Evolutionary conservation across 345 rosid species (phyloP), one percentile per base, ranked within the genome.

Genomic region (Isatis tinctoria): DNA sequence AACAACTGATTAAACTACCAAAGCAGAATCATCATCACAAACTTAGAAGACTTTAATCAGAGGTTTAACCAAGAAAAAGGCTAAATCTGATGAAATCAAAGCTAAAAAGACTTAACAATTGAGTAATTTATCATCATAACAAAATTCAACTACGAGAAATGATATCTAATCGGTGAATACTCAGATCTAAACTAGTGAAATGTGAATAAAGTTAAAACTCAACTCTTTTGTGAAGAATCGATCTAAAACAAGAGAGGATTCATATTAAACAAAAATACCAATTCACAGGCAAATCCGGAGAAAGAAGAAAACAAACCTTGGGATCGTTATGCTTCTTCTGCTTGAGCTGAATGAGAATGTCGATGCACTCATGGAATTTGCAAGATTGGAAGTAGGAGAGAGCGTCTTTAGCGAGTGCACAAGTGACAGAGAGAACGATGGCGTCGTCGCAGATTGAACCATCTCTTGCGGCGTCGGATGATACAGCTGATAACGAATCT

Each of bases 331-430:
- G 85, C 70, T 86, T 87, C 83, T 83, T 90, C 47, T 76, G 87
- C 67, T 74, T 67, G 43, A 96, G 89, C 82, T 89, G 91, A 80
- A 73, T 74, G 74, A 92, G 69, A 63, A 86, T 75, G 33, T 83
- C 88, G 20, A 96, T 75, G 72, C 97, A 92, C 67, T 96, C 99
- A 10, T 64, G 51, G 75, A 83, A 90, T 69, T 89, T 86, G 35
- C 85, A 76, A 45, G 97, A 92, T 76, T 90, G 91, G 76, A 87
- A 96, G 80, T 73, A 80, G 35, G 84, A 74, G 18, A 85, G 80
- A 24, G 99, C 98, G 65, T 85, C 90, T 73, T 87, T 90, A 48
- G 94, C 97, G 24, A 92, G 90, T 18, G 90, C 81, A 8, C 86
- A 76, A 24, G 84, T 67, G 14, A 74, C 78, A 49, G 88, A 80